phyloP scores from a whole-genome alignment of 2,329 filamentous ascomycete species.

The Cladophialophora carrionii region DNA sequence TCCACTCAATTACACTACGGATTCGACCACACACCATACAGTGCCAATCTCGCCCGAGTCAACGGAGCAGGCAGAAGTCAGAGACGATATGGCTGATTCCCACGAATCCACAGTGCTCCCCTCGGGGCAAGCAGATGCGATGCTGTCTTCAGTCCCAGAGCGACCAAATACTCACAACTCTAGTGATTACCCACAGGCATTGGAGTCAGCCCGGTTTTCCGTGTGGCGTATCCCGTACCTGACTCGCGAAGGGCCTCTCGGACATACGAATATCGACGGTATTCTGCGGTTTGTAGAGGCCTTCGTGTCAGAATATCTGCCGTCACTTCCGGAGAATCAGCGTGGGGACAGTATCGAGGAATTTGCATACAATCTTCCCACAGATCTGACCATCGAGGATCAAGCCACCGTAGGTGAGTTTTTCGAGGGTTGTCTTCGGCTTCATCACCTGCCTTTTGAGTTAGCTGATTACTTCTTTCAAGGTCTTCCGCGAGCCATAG shows the following conservation, averaged over 20 bases:
- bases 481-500: not conserved
- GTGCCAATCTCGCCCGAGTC: not conserved
- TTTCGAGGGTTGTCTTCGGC: not conserved
- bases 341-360: not conserved
- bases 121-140: not conserved
- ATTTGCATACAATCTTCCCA: not conserved
- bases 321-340: not conserved
- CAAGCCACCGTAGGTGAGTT: not conserved
- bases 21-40: not conserved
- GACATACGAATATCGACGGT: too few relatives aligned
- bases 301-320: not conserved
- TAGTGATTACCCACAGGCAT: not conserved
- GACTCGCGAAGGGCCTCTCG: too few relatives aligned
- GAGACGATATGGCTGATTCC: not conserved
- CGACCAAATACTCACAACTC: not conserved
- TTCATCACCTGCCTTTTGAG: not conserved
- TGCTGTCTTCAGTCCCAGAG: too few relatives aligned
- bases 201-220: too few relatives aligned
- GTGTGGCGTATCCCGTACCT: not conserved
- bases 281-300: too few relatives aligned
- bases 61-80: not conserved
- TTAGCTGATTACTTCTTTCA: not conserved
- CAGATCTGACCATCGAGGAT: not conserved
- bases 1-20: not conserved
- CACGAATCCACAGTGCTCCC: not conserved